These are phyloP conservation scores for Pseudotsuga menziesii DNA, from an alignment of 75 land plant genomes.

Conservation along the genomic window DNA sequence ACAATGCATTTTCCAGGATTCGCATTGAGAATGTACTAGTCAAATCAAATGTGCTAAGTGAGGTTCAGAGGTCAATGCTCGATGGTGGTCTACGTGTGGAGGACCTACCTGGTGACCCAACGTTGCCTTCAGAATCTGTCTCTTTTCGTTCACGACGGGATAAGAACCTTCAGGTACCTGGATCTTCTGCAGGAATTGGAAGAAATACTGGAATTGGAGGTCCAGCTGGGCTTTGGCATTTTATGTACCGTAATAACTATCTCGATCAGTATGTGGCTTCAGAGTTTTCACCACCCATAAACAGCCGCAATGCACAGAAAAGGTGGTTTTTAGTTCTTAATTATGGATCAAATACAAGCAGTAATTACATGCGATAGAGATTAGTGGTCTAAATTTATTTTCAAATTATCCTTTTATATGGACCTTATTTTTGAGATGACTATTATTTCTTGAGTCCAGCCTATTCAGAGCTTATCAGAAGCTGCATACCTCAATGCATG, in stretches of 20 bases:
- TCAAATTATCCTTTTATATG: not conserved
- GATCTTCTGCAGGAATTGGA: conserved; percentile 23
- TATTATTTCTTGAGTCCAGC: conserved; percentile 31
- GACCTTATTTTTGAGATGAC: not conserved
- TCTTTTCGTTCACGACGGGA: conserved; percentile 33
- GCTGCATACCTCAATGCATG: conserved; percentile 86
- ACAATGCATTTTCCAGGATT: conserved; percentile 40
- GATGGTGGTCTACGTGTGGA: conserved; percentile 89
- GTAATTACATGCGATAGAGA: conserved; percentile 2
- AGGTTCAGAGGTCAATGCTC: conserved; percentile 69
- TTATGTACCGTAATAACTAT: conserved; percentile 82
- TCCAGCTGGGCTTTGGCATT: conserved; percentile 97
- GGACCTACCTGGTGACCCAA: conserved; percentile 65
- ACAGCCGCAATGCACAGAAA: conserved; percentile 59
- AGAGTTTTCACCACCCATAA: conserved; percentile 81
- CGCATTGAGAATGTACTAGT: conserved; percentile 73
- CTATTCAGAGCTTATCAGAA: conserved; percentile 87
- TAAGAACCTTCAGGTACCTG: conserved; percentile 15
- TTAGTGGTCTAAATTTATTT: not conserved
- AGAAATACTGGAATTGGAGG: conserved; percentile 62
- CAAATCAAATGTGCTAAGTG: conserved; percentile 86
- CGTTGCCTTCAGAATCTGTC: conserved; percentile 21
- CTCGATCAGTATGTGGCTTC: conserved; percentile 96
- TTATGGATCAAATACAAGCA: not conserved
- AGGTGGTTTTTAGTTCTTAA: conserved; percentile 37